A percentile compares a stretch with the other conserved stretches of the same genome.
phyloP scores from a whole-genome alignment of 495 filamentous ascomycete species.

The Hypoxylon trugodes region DNA sequence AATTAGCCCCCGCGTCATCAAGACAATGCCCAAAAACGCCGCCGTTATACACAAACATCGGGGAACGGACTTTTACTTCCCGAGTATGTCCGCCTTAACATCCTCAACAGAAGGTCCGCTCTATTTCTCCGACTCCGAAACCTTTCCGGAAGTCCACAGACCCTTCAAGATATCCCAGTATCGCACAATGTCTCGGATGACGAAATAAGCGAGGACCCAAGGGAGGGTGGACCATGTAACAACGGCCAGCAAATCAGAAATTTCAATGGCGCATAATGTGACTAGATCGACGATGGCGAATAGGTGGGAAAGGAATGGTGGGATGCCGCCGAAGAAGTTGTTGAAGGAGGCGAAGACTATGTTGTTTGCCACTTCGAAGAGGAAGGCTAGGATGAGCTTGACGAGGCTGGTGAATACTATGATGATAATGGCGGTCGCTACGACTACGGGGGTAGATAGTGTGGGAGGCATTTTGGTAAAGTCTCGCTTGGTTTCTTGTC shows the following conservation, averaged over 20 bases:
- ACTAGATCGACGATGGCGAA: not conserved
- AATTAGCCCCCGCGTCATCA: too few species aligned
- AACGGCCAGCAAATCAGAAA: not conserved
- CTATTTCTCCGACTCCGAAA: too few species aligned
- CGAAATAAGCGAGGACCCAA: not conserved
- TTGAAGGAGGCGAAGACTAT: not conserved
- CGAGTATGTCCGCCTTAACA: too few species aligned
- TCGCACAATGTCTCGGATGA: not conserved
- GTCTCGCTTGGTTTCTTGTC: not conserved
- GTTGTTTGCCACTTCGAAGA: not conserved
- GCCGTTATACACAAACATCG: too few species aligned
- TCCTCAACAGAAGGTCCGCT: too few species aligned
- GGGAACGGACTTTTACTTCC: too few species aligned
- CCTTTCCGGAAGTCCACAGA: too few species aligned
- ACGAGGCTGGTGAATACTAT: not conserved
- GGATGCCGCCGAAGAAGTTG: not conserved
- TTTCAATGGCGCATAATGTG: not conserved
- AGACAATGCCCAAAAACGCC: too few species aligned
- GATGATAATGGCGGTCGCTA: not conserved
- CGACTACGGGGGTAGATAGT: not conserved
- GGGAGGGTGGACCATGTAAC: not conserved
- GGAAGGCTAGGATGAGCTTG: not conserved
- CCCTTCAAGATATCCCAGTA: too few species aligned
- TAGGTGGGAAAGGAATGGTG: not conserved
- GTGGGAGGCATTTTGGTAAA: not conserved